Percentiles rank a stretch among this genome's conserved stretches.
These are phyloP conservation scores for Xenoacremonium recifei DNA, from an alignment of 2,329 filamentous ascomycete genomes.

Conservation along the genomic window DNA sequence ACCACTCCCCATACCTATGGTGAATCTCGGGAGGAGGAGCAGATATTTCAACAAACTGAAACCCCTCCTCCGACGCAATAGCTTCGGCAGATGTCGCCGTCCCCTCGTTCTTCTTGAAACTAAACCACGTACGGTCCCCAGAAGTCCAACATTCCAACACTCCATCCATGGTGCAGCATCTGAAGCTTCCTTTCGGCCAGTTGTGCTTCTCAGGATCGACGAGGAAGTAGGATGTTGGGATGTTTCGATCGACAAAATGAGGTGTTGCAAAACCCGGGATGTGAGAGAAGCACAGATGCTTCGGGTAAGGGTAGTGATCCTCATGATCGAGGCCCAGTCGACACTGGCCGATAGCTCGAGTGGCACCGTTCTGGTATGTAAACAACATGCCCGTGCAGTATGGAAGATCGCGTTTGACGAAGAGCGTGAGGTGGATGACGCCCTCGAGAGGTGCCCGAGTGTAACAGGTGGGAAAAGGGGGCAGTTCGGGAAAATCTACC, in stretches of 20 bases:
- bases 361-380: constrained; percentile 12
- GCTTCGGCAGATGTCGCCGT: too few species aligned
- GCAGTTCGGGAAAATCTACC: too few species aligned
- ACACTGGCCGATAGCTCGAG: constrained; percentile 15
- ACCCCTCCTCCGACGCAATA: too few species aligned
- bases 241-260: constrained; percentile 5
- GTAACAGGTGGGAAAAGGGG: constrained; percentile 8
- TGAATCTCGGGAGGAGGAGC: too few species aligned
- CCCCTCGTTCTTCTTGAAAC: too few species aligned
- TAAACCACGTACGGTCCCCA: too few species aligned
- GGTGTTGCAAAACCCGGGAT: constrained; percentile 3
- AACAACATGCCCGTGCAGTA: constrained; percentile 15
- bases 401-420: constrained; percentile 2
- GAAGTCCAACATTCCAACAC: constrained; percentile 14
- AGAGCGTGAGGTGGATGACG: constrained; percentile 8
- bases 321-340: constrained; percentile 11
- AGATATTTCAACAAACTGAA: too few species aligned
- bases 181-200: constrained; percentile 10
- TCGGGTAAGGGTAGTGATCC: constrained; percentile 7
- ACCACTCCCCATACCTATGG: too few species aligned
- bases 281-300: constrained; percentile 8
- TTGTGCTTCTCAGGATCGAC: too few species aligned
- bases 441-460: constrained; percentile 8
- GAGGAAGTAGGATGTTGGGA: constrained; percentile 7
- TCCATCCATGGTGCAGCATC: constrained; percentile 12